A percentile compares a stretch with the other conserved stretches of the same genome.
These are phyloP conservation scores for Toxicodendron radicans DNA, from an alignment of 345 rosid genomes.

Conservation along the genomic window DNA sequence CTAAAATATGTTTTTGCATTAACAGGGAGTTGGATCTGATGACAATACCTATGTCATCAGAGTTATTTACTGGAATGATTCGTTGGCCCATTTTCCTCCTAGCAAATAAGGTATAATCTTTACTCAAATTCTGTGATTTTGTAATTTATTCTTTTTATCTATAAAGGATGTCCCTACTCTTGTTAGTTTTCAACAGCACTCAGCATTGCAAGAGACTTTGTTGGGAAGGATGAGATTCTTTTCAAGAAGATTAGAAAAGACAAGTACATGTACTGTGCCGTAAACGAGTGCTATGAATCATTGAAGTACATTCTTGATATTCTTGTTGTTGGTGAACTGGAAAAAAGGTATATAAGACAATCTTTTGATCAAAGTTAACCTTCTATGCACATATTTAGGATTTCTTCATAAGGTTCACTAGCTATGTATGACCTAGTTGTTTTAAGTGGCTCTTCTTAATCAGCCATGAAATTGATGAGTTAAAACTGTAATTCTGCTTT, in stretches of 20 bases:
- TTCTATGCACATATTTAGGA: conserved; percentile 1
- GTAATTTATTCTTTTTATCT: conserved; percentile 21
- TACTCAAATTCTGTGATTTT: conserved; percentile 4
- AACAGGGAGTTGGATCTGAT: conserved; percentile 89
- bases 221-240: conserved; percentile 64
- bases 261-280: conserved; percentile 81
- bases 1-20: conserved; percentile 12
- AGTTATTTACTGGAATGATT: conserved; percentile 60
- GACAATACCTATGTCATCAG: conserved; percentile 72
- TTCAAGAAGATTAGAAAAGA: conserved; percentile 72
- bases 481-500: neutral
- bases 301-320: conserved; percentile 76
- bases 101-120: conserved; percentile 69
- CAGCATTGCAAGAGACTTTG: conserved; percentile 80
- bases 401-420: conserved; percentile 10
- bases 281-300: conserved; percentile 85
- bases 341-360: conserved; percentile 57
- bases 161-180: conserved; percentile 36
- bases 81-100: conserved; percentile 96
- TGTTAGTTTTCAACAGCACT: conserved; percentile 76
- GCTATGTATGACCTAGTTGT: neutral
- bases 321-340: conserved; percentile 76
- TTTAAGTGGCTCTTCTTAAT: conserved; percentile 5
- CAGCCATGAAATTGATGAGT: conserved; percentile 9
- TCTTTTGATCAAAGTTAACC: conserved; percentile 3